Base-by-base conservation (phyloP, 2,329 filamentous ascomycete species). In the Cladosporium sp. region DNA sequence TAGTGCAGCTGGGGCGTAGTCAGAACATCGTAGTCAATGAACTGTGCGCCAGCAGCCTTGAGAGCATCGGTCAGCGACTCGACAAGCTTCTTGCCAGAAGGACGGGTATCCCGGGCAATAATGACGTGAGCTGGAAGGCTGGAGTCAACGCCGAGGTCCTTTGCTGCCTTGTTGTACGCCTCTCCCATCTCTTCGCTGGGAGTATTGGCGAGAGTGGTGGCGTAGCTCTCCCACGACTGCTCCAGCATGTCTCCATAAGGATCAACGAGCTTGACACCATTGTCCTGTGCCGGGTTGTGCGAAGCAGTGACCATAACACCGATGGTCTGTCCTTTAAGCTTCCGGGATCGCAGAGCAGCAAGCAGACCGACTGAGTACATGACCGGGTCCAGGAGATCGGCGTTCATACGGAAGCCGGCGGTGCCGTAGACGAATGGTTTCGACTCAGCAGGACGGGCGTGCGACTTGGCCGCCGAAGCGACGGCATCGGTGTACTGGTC, bases 1-100 rank as follows among this genome's bases (percentile, higher is more conserved):
- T 99, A 99, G 79, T 99, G 94, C 60, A 99, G 83, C 78, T 97
- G 94, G n/a, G 94, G 94, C 3, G 94, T 99, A 12, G 94, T 97
- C 69, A 97, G 81, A 72, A 92, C 87, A 76, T 93, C 94, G 78
- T 87, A 93, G 79, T 97, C 93, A 70, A 85, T 85, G 71, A 85
- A 88, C 61, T 90, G 85, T 57, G 88, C 85, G 58, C 84, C 83
- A 49, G 88, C 88, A 54, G 90, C 90, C 61, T 88, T 86, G 64
- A 97, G 80, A 17, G 90, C 90, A 70, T 90, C 88, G 60, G 87
- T 83, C 51, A 97, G 84, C 60, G 92, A 89, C 39, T 84, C 81
- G 30, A 92, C 89, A 25, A 99, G 86, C 59, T 85, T 87, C 66
- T 90, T 89, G 55, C 94, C 94, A 7, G 93, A 97, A 55, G 93